Conservation (phyloP, 768 basidiomycete species). For the Megacollybia marginata region DNA sequence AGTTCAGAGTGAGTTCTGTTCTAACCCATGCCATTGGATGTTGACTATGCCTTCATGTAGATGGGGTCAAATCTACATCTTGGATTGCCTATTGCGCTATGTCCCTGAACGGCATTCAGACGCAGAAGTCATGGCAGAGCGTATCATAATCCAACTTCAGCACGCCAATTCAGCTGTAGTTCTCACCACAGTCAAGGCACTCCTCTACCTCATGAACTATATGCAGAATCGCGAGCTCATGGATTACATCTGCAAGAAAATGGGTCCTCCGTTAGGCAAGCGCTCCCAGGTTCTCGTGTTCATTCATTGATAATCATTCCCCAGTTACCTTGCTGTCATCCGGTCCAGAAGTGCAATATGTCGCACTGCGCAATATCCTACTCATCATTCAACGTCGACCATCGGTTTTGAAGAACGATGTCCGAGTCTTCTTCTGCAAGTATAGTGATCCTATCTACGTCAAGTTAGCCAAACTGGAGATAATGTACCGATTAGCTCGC, state of each 20-base stretch:
- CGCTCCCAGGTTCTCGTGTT: conserved; percentile 5
- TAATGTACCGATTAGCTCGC: conserved; percentile 97
- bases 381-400: conserved; percentile 96
- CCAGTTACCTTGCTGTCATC: conserved; percentile 92
- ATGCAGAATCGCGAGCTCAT: conserved; percentile 86
- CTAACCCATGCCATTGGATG: background rate
- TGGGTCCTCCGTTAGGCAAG: conserved; percentile 93
- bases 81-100: conserved; percentile 89
- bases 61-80: conserved; percentile 98
- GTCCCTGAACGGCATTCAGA: conserved; percentile 86
- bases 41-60: conserved; percentile 31
- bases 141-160: conserved; percentile 87
- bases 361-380: conserved; percentile 92
- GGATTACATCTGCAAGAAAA: conserved; percentile 91
- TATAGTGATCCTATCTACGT: conserved; percentile 99
- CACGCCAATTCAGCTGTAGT: conserved; percentile 99
- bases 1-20: conserved; percentile 82
- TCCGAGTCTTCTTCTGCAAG: conserved; percentile 99
- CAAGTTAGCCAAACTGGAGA: conserved; percentile 95
- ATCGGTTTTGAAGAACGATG: conserved; percentile 88
- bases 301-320: background rate
- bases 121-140: conserved; percentile 93
- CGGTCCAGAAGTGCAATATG: conserved; percentile 98
- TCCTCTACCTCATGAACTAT: conserved; percentile 98
- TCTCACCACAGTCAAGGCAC: conserved; percentile 92